phyloP scores from a whole-genome alignment of 1,139 yeast genomes.

The Kurtzmaniella natalensis region DNA sequence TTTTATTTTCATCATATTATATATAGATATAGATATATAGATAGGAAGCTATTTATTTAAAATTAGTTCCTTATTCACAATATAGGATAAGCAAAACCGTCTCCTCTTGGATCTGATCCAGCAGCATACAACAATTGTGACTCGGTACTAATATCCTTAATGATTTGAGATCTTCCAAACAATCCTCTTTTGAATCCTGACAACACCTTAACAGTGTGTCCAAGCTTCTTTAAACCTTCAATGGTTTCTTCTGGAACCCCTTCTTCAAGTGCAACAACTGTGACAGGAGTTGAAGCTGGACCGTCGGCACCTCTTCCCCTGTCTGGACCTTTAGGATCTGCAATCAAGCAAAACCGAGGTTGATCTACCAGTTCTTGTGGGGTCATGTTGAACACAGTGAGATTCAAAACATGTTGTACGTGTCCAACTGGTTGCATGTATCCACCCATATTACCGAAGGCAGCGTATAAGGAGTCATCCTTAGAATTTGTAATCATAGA shows the following conservation, averaged over 20 bases:
- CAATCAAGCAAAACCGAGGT: slow-evolving; percentile 63
- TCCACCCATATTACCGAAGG: slow-evolving; percentile 86
- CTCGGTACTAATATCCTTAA: slow-evolving; percentile 39
- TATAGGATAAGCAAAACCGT: slow-evolving; percentile 69
- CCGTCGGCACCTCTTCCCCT: slow-evolving; percentile 62
- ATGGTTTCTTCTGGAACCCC: slow-evolving; percentile 48
- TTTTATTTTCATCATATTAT: no score
- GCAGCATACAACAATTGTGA: slow-evolving; percentile 54
- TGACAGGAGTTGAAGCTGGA: slow-evolving; percentile 57
- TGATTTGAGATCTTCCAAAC: slow-evolving; percentile 77
- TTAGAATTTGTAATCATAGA: slow-evolving; percentile 52
- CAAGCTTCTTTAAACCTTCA: slow-evolving; percentile 42
- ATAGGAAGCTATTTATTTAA: no score
- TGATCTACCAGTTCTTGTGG: slow-evolving; percentile 78
- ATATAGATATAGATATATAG: no score
- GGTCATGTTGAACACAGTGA: slow-evolving; percentile 57
- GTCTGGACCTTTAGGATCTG: slow-evolving; percentile 43
- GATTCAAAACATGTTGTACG: slow-evolving; percentile 68
- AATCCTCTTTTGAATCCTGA: slow-evolving; percentile 41
- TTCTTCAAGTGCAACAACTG: slow-evolving; percentile 63
- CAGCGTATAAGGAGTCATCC: slow-evolving; percentile 50
- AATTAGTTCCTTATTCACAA: no score
- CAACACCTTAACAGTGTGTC: slow-evolving; percentile 53
- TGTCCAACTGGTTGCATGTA: slow-evolving; percentile 88
- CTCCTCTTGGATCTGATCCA: slow-evolving; percentile 78